Evolutionary conservation across 495 filamentous ascomycete species (phyloP).

Genomic region (Annulohypoxylon bovei): DNA sequence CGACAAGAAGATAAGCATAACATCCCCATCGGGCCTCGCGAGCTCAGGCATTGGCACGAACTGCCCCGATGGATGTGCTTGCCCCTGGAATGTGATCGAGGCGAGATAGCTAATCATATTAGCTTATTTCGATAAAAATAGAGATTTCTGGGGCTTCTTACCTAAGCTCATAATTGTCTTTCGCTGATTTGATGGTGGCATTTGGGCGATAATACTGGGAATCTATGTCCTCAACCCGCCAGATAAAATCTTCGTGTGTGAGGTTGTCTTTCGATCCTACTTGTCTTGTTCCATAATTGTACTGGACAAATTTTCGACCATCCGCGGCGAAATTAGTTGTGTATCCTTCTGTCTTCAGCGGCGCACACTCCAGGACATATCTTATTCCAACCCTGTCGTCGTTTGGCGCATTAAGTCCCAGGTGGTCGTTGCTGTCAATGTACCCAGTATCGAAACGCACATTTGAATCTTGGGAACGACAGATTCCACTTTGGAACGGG

Average conservation of each 20-base stretch:
- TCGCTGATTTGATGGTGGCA: no score
- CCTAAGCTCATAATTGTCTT: no score
- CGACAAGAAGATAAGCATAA: not conserved
- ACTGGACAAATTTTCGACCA: no score
- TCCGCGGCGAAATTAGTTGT: not conserved
- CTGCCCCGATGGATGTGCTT: no score
- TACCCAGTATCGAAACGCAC: slow-evolving; percentile 16
- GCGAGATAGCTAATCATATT: no score
- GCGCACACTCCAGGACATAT: slow-evolving; percentile 7
- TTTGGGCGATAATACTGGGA: not conserved
- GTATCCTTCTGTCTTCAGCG: slow-evolving; percentile 6
- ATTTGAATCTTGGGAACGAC: slow-evolving; percentile 3
- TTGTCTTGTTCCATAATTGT: not conserved
- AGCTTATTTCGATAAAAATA: no score
- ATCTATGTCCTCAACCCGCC: not conserved
- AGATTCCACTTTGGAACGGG: slow-evolving; percentile 12
- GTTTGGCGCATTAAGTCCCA: not conserved
- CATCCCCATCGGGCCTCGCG: not conserved
- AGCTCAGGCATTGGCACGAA: not conserved
- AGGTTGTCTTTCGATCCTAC: not conserved
- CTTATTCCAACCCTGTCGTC: not conserved
- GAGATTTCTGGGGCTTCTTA: no score
- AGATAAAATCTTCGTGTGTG: not conserved
- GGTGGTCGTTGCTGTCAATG: slow-evolving; percentile 11
- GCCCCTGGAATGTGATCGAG: no score